A percentile compares a stretch with the other conserved stretches of the same genome.
Evolutionary conservation across 2,329 filamentous ascomycete genomes (phyloP).

Genomic region (Pseudogymnoascus sp.): DNA sequence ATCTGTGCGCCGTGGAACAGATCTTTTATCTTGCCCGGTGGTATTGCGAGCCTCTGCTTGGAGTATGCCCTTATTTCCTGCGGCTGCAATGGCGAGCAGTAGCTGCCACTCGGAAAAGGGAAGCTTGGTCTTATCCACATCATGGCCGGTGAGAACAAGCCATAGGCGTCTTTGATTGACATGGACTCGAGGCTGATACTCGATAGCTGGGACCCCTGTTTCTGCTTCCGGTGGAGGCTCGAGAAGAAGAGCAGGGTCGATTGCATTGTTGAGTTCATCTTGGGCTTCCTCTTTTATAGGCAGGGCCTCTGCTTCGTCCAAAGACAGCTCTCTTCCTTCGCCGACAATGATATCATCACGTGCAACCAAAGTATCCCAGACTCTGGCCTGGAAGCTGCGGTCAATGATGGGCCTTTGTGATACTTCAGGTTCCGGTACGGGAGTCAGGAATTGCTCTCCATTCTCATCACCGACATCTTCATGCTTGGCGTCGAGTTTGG

Average conservation of each 20-base stretch:
- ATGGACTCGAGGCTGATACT: slow-evolving; percentile 33
- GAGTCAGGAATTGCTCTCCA: neutral
- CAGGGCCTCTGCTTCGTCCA: slow-evolving; percentile 2
- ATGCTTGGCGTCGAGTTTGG: neutral
- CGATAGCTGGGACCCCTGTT: neutral
- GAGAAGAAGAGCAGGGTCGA: neutral
- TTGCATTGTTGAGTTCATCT: neutral
- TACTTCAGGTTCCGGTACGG: neutral
- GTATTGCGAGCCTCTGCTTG: slow-evolving; percentile 53
- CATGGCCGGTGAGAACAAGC: slow-evolving; percentile 53
- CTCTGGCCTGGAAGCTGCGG: neutral
- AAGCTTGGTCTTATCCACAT: slow-evolving; percentile 50
- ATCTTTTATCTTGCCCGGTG: slow-evolving; percentile 56
- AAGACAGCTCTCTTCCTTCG: neutral
- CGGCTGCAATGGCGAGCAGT: slow-evolving; percentile 50
- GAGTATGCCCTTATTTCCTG: slow-evolving; percentile 47
- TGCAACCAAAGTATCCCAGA: slow-evolving; percentile 1
- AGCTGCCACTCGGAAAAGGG: slow-evolving; percentile 53
- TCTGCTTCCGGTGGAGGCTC: neutral
- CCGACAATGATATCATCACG: slow-evolving; percentile 10
- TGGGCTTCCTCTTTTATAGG: neutral
- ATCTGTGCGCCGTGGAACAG: slow-evolving; percentile 54
- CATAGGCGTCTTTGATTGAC: slow-evolving; percentile 51
- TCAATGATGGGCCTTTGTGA: neutral
- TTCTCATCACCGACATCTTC: neutral